Percentiles rank a stretch among this genome's conserved stretches.
These are phyloP conservation scores for Penicillium sp. DNA, from an alignment of 2,329 filamentous ascomycete species.

Conservation along the genomic window DNA sequence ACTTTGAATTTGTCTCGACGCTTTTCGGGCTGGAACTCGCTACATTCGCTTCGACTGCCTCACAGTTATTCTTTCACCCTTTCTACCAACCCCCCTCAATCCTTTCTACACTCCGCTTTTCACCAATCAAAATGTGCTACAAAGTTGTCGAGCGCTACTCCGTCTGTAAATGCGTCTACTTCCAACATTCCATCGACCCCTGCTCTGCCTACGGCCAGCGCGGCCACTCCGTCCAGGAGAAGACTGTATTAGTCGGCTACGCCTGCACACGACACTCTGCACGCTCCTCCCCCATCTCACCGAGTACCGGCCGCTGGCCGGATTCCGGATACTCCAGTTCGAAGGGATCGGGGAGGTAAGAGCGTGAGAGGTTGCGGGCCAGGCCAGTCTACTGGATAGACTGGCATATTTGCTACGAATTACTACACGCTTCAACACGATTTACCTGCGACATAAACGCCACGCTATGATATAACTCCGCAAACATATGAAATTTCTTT, in stretches of 20 bases:
- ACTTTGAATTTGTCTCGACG: neutral
- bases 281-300: slow-evolving; percentile 10
- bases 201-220: slow-evolving; percentile 75
- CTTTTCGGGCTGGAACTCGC: neutral
- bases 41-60: neutral
- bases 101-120: neutral
- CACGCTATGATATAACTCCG: neutral
- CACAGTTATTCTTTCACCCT: no score
- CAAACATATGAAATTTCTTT: no score
- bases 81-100: neutral
- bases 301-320: slow-evolving; percentile 18
- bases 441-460: neutral
- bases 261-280: slow-evolving; percentile 65
- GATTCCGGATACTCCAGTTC: slow-evolving; percentile 32
- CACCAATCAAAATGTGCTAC: slow-evolving; percentile 72
- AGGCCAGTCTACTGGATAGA: neutral
- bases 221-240: slow-evolving; percentile 72
- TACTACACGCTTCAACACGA: neutral
- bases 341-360: slow-evolving; percentile 22
- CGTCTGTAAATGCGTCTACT: slow-evolving; percentile 85
- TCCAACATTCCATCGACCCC: slow-evolving; percentile 82
- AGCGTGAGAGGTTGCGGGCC: neutral
- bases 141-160: slow-evolving; percentile 85
- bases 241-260: slow-evolving; percentile 81
- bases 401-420: neutral